Evolutionary conservation across 345 rosid genomes (phyloP).

Genomic region (Eucalyptus marginata): DNA sequence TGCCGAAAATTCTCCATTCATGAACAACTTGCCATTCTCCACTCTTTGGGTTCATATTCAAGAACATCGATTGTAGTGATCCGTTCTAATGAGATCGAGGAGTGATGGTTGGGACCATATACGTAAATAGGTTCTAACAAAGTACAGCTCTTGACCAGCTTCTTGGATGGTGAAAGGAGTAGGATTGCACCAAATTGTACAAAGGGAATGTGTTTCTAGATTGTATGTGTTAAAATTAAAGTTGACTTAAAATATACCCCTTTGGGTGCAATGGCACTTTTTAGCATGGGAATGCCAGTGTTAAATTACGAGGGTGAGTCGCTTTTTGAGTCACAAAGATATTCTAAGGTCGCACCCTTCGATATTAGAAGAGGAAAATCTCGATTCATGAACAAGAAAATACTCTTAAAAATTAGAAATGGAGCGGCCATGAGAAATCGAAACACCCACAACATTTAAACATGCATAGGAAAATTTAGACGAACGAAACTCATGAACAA

Average conservation of each 20-base stretch:
- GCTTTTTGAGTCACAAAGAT: not conserved
- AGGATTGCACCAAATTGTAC: not conserved
- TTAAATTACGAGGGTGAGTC: not conserved
- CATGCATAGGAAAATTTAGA: not conserved
- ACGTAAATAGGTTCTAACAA: not conserved
- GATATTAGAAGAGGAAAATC: not conserved
- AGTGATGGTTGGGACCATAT: accelerated
- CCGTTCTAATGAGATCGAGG: not conserved
- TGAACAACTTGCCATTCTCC: not conserved
- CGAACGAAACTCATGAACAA: not conserved
- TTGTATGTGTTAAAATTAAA: not conserved
- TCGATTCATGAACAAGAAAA: not conserved
- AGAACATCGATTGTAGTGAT: not conserved
- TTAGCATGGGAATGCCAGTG: not conserved
- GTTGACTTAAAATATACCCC: not conserved
- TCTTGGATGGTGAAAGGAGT: not conserved
- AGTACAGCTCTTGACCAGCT: not conserved
- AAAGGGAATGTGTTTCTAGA: not conserved
- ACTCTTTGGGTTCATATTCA: not conserved
- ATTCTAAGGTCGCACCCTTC: not conserved
- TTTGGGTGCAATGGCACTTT: not conserved
- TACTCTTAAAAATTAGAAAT: not conserved
- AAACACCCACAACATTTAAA: not conserved
- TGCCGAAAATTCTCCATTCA: not conserved
- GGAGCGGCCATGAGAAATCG: not conserved